Conservation (phyloP, 371 early-diverging fungal species). For the Fennellomyces sp. region DNA sequence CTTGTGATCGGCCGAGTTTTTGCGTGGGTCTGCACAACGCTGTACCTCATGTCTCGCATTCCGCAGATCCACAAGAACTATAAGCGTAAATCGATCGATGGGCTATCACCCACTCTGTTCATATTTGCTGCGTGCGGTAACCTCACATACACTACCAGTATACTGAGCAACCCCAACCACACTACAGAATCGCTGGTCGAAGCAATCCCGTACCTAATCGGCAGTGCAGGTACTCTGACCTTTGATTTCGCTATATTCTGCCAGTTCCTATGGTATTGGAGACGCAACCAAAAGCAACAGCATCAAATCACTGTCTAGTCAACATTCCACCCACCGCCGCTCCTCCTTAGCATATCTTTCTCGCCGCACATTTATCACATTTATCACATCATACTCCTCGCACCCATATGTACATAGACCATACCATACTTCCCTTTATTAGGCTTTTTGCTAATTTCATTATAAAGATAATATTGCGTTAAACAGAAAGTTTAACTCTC, state of each 20-base stretch:
- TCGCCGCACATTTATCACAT: background rate
- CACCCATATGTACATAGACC: background rate
- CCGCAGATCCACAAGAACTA: conserved; percentile 65
- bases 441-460: too few relatives aligned
- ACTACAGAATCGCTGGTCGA: conserved; percentile 25
- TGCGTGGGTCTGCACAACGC: conserved; percentile 61
- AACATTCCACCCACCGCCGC: too few relatives aligned
- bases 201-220: conserved; percentile 59
- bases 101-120: conserved; percentile 67
- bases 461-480: too few relatives aligned
- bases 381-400: background rate
- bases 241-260: conserved; percentile 60
- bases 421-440: too few relatives aligned
- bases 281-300: background rate
- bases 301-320: background rate
- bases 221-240: conserved; percentile 55
- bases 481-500: too few relatives aligned
- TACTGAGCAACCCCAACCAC: conserved; percentile 46
- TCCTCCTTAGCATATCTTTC: too few relatives aligned
- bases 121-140: conserved; percentile 66
- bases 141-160: conserved; percentile 57
- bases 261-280: conserved; percentile 39
- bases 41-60: conserved; percentile 64
- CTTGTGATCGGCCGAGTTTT: conserved; percentile 45
- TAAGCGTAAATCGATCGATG: conserved; percentile 56